Evolutionary conservation across 2,329 filamentous ascomycete genomes (phyloP).

Genomic region (Microsporum ferrugineum): DNA sequence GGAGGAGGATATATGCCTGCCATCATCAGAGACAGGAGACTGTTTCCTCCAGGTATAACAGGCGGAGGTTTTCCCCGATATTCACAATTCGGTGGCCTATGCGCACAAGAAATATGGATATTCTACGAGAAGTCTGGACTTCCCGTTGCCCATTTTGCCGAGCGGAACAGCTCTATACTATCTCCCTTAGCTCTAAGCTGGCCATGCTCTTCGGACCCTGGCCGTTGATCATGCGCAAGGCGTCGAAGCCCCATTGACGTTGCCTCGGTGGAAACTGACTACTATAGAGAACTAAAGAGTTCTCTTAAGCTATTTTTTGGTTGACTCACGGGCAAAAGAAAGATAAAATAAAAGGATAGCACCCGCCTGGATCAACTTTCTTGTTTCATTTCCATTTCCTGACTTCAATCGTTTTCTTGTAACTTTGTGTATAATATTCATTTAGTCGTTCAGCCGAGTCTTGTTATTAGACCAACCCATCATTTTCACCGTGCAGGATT

Average conservation of each 20-base stretch:
- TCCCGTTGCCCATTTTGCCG: not conserved
- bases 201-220: constrained; percentile 2
- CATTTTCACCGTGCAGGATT: constrained; percentile 5
- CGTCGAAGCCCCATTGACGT: not conserved
- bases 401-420: constrained; percentile 11
- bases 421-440: not conserved
- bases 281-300: not conserved
- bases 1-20: not conserved
- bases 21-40: not conserved
- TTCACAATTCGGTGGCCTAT: not conserved
- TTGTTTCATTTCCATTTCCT: constrained; percentile 3
- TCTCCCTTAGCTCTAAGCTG: not conserved
- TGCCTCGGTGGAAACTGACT: not conserved
- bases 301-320: not conserved
- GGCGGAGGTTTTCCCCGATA: not conserved
- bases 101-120: not conserved
- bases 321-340: not conserved
- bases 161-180: not conserved
- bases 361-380: constrained; percentile 9
- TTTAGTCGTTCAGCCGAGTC: constrained; percentile 6
- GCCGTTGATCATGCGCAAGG: not conserved
- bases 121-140: constrained; percentile 1
- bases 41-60: not conserved
- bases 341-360: not conserved
- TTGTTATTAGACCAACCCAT: constrained; percentile 6